Evolutionary conservation across 139 green algal species (phyloP).

Genomic region (Chlorella sp.): DNA sequence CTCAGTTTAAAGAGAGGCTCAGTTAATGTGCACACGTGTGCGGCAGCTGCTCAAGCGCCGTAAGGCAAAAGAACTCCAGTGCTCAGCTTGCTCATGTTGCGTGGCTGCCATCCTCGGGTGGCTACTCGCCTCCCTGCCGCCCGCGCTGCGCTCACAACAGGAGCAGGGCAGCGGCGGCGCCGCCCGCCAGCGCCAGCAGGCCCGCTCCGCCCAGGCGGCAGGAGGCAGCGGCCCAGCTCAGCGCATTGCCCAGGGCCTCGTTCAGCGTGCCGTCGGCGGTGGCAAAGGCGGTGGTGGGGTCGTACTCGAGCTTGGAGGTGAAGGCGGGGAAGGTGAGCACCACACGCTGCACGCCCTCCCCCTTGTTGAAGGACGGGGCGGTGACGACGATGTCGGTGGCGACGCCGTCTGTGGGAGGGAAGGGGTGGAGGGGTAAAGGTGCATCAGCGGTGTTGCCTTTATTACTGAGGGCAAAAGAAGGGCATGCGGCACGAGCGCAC

Average conservation of each 20-base stretch:
- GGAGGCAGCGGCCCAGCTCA: neutral
- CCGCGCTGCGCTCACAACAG: neutral
- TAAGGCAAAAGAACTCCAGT: too few relatives aligned
- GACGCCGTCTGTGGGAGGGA: neutral
- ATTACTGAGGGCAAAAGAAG: too few relatives aligned
- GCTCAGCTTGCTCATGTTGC: too few relatives aligned
- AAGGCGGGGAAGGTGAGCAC: neutral
- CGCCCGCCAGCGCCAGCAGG: neutral
- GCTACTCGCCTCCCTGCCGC: too few relatives aligned
- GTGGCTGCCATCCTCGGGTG: too few relatives aligned
- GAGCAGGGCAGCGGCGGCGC: neutral
- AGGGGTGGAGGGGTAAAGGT: neutral
- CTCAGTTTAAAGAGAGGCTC: too few relatives aligned
- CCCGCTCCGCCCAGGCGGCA: neutral
- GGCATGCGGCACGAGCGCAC: too few relatives aligned
- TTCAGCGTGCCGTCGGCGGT: neutral
- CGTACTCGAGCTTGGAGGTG: neutral
- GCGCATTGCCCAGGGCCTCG: neutral
- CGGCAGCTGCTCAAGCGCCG: too few relatives aligned
- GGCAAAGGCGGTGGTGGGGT: constrained; percentile 11
- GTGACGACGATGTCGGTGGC: neutral
- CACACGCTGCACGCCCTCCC: neutral
- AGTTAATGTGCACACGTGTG: too few relatives aligned
- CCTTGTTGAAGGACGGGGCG: neutral
- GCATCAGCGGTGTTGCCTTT: neutral